Percentiles rank a stretch among this genome's conserved stretches.
Evolutionary conservation across 805 yeast species (phyloP).

Genomic region (Candida hungchunana): DNA sequence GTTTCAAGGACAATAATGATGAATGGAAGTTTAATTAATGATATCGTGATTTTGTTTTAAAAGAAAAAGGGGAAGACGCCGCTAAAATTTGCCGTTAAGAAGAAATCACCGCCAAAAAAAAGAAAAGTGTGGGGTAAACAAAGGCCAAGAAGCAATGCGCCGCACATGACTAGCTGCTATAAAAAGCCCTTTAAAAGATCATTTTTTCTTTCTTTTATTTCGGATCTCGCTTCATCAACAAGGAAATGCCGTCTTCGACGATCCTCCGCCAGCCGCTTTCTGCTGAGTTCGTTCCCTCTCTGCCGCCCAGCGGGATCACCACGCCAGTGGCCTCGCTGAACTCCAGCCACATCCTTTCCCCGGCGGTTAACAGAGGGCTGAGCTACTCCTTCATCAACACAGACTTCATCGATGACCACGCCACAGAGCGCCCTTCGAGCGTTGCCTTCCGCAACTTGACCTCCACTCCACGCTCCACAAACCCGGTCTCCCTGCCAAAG

Average conservation of each 20-base stretch:
- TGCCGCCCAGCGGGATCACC: conserved; percentile 4
- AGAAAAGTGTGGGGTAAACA: not conserved
- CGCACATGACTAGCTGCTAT: not conserved
- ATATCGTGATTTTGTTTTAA: too few relatives aligned
- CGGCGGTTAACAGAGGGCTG: conserved; percentile 3
- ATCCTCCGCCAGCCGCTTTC: conserved; percentile 6
- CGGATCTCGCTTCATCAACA: too few relatives aligned
- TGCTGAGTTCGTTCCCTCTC: conserved; percentile 16
- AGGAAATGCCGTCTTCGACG: too few relatives aligned
- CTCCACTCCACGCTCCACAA: conserved; percentile 23
- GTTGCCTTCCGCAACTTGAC: conserved; percentile 24
- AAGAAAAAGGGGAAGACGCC: too few relatives aligned
- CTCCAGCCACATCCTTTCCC: not conserved
- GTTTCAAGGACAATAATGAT: too few relatives aligned
- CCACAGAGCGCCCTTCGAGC: conserved; percentile 1
- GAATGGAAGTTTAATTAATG: too few relatives aligned
- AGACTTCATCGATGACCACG: conserved; percentile 21
- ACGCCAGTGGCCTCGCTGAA: conserved; percentile 2
- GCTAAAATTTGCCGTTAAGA: too few relatives aligned
- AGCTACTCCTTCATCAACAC: conserved; percentile 24
- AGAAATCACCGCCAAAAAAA: too few relatives aligned
- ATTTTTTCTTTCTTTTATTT: too few relatives aligned
- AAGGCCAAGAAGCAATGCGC: not conserved
- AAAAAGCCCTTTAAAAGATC: too few relatives aligned
- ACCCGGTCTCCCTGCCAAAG: conserved; percentile 25